These are phyloP conservation scores for Eucalyptus tenuipes DNA, from an alignment of 345 rosid genomes.

Conservation along the genomic window DNA sequence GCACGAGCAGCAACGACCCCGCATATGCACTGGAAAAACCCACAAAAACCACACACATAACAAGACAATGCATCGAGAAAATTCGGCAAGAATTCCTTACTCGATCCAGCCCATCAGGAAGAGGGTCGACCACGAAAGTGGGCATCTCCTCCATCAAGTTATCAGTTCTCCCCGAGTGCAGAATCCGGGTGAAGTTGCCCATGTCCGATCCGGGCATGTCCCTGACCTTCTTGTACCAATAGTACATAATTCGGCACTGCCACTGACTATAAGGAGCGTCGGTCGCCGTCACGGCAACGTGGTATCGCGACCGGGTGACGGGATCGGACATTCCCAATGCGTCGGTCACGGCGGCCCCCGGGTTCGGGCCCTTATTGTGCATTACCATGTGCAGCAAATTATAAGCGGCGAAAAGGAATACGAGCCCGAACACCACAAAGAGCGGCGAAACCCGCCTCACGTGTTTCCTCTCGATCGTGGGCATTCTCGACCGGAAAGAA, in stretches of 20 bases:
- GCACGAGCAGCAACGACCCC: not conserved
- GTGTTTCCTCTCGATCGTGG: conserved; percentile 29
- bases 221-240: conserved; percentile 58
- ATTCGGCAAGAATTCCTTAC: conserved; percentile 16
- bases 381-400: conserved; percentile 32
- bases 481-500: not conserved
- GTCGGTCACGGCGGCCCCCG: not conserved
- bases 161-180: conserved; percentile 73
- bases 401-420: conserved; percentile 42
- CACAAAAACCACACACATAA: not conserved
- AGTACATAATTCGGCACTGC: conserved; percentile 75
- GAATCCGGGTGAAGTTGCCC: conserved; percentile 64
- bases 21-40: not conserved
- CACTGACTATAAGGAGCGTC: conserved; percentile 66
- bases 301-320: conserved; percentile 9
- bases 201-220: conserved; percentile 66
- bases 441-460: conserved; percentile 37
- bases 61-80: not conserved
- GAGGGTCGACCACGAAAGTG: conserved; percentile 64
- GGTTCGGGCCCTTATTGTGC: conserved; percentile 8
- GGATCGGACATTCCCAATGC: conserved; percentile 5
- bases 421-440: conserved; percentile 33
- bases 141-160: conserved; percentile 68
- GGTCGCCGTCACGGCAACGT: conserved; percentile 67
- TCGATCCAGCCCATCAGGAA: conserved; percentile 67